Base-by-base conservation (phyloP, 2,329 filamentous ascomycete genomes). In the Neonectria coccinea region DNA sequence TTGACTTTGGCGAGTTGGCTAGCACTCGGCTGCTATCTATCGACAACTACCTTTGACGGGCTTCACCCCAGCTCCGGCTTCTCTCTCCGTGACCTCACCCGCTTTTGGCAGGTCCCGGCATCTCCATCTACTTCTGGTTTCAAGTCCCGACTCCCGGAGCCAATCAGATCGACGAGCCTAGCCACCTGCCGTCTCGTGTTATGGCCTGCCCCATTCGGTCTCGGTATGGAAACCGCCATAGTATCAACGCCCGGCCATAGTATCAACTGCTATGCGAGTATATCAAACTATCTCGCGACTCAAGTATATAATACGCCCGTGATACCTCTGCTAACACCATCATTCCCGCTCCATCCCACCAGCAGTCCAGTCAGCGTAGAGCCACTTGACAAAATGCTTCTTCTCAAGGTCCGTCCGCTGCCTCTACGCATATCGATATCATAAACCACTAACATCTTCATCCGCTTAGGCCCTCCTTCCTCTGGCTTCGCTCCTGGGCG, bases 401-500 rank as follows among this genome's bases (percentile, higher is more conserved):
- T 72, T 63, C 62, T 67, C 66, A 63, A 71, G 66, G 69, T 71
- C 3, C 29, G 20, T 29, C 14, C 16, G 10, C 14, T 14, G 2
- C 10, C 33, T 6, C 12, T 5, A 25, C 25, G 5, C 25, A 25
- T 25, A 25, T 3, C 25, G 6, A 25, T 6, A 25, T 25, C 25
- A 5, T 5, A 25, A 25, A 25, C 25, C 25, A 25, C 25, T 8
- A 0, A 12, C 5, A 16, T 31, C 7, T 25, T 25, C 25, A 25
- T 25, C 1, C 10, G 16, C 4, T 5, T 27, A 71, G 70, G 65
- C 76, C 51, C 29, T 75, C 65, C 61, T 64, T 65, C 64, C 73
- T 56, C 62, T 78, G 58, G 65, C 73, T 62, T 67, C 75, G 31
- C 70, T 78, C 59, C 64, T 73, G 31, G 69, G 74, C 62, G 64